phyloP scores from a whole-genome alignment of 2,329 filamentous ascomycete genomes.

The Penicillium sclerotiorum region DNA sequence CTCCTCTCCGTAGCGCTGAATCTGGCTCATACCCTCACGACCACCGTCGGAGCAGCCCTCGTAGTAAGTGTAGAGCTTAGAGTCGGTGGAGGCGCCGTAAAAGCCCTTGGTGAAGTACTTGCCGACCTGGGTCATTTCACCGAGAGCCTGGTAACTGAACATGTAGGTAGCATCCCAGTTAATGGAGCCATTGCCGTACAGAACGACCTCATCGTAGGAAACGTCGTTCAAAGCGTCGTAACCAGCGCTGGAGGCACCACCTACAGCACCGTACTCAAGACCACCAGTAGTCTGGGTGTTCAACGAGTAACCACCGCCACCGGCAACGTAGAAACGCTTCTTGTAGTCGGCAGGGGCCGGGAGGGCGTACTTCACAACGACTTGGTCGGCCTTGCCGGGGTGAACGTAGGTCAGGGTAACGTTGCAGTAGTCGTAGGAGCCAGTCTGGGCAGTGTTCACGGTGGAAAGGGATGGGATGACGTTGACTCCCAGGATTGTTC shows the following conservation, averaged over 20 bases:
- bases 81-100: constrained; percentile 35
- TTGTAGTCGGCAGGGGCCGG: constrained; percentile 41
- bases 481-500: constrained; percentile 45
- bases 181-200: constrained; percentile 52
- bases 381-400: constrained; percentile 42
- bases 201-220: constrained; percentile 41
- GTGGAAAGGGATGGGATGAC: constrained; percentile 47
- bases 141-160: constrained; percentile 52
- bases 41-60: constrained; percentile 60
- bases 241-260: constrained; percentile 48
- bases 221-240: constrained; percentile 46
- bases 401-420: constrained; percentile 48
- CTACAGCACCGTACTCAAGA: constrained; percentile 46
- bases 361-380: constrained; percentile 43
- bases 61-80: constrained; percentile 51
- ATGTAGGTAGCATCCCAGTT: constrained; percentile 38
- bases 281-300: constrained; percentile 42
- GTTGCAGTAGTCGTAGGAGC: constrained; percentile 44
- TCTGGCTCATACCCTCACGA: constrained; percentile 55
- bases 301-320: constrained; percentile 50
- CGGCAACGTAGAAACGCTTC: constrained; percentile 51
- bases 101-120: constrained; percentile 49
- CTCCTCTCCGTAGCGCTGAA: constrained; percentile 53
- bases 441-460: constrained; percentile 34
- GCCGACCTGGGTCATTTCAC: constrained; percentile 54